Percentiles rank a stretch among this genome's conserved stretches.
These are phyloP conservation scores for Pseudogymnoascus verrucosus DNA, from an alignment of 2,329 filamentous ascomycete genomes.

Conservation along the genomic window DNA sequence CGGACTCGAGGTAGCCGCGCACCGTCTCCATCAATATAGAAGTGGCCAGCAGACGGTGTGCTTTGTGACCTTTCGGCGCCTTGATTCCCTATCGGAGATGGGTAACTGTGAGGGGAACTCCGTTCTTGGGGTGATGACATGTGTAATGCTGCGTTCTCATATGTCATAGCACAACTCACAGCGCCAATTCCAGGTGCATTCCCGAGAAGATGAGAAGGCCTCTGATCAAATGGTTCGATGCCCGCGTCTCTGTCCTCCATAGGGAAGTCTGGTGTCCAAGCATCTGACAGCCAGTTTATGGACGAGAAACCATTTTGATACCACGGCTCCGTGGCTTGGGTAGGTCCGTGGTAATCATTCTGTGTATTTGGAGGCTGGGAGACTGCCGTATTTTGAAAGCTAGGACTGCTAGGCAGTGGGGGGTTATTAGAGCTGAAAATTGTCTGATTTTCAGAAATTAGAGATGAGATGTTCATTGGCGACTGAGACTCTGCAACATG, in stretches of 20 bases:
- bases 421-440: not conserved
- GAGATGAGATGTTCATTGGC: not conserved
- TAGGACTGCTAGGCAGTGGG: not conserved
- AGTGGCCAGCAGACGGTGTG: conserved; percentile 16
- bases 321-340: conserved; percentile 11
- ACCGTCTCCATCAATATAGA: conserved; percentile 23
- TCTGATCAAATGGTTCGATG: not conserved
- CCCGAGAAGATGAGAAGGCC: not conserved
- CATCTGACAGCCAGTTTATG: conserved; percentile 22
- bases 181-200: not conserved
- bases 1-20: conserved; percentile 20
- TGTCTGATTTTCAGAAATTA: not conserved
- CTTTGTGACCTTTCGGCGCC: conserved; percentile 12
- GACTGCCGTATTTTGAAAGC: not conserved
- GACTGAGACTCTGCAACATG: conserved; percentile 4
- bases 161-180: not conserved
- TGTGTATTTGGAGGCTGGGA: not conserved
- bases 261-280: conserved; percentile 20
- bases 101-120: not conserved
- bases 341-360: not conserved
- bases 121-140: not conserved
- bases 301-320: conserved; percentile 18
- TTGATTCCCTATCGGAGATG: not conserved
- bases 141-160: not conserved
- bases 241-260: not conserved